phyloP scores from a whole-genome alignment of 257 asterid genomes.

The Mentha longifolia region DNA sequence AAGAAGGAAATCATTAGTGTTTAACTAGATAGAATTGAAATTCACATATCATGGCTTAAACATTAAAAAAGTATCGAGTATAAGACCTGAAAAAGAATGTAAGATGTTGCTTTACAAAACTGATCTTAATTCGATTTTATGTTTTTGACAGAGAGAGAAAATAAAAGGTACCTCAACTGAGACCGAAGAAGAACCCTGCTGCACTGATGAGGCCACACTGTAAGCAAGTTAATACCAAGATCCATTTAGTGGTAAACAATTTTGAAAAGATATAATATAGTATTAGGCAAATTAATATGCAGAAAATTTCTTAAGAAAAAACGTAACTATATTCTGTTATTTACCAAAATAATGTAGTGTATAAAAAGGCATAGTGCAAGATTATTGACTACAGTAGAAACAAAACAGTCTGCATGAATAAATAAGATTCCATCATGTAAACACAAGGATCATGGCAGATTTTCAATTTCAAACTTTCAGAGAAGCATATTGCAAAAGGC shows the following conservation, averaged over 20 bases:
- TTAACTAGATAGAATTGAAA: too few relatives aligned
- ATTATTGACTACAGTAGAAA: not conserved
- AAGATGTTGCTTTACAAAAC: not conserved
- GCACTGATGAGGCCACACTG: conserved; percentile 67
- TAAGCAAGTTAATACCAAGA: conserved; percentile 39
- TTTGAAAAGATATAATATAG: not conserved
- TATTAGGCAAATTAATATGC: conserved; percentile 23
- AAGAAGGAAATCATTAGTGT: too few relatives aligned
- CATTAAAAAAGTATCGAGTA: not conserved
- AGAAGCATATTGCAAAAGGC: conserved; percentile 1
- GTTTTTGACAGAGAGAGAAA: conserved; percentile 21
- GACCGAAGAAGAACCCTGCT: conserved; percentile 68
- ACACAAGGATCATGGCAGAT: not conserved
- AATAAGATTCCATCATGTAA: conserved; percentile 1
- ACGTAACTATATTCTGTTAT: not conserved
- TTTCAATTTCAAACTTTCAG: not conserved
- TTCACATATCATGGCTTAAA: too few relatives aligned
- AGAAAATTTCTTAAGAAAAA: not conserved
- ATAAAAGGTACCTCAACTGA: conserved; percentile 66
- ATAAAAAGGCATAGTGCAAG: conserved; percentile 9
- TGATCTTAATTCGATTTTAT: not conserved
- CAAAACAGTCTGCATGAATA: not conserved
- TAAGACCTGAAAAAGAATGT: not conserved
- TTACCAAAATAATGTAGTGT: not conserved
- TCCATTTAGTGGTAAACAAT: conserved; percentile 1